A percentile compares a stretch with the other conserved stretches of the same genome.
These are phyloP conservation scores for Linum trigynum DNA, from an alignment of 345 rosid genomes.

Conservation along the genomic window DNA sequence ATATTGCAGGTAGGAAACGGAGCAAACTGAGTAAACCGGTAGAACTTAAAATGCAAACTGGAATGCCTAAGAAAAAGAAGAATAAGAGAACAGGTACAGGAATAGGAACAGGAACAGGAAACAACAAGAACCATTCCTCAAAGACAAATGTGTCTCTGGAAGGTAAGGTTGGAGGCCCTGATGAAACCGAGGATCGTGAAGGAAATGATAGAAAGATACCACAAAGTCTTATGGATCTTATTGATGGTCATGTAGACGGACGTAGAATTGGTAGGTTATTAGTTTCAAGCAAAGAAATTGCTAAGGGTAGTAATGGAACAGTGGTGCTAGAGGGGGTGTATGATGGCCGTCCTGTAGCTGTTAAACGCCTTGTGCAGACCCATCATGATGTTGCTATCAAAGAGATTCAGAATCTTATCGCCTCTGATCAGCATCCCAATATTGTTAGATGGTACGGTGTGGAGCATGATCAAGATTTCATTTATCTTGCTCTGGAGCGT, in stretches of 20 bases:
- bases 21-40: slow-evolving; percentile 28
- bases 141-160: slow-evolving; percentile 5
- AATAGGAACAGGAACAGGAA: slow-evolving; percentile 19
- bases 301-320: slow-evolving; percentile 55
- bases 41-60: slow-evolving; percentile 15
- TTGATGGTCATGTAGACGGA: slow-evolving; percentile 9
- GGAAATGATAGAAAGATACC: slow-evolving; percentile 3
- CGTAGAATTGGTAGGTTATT: slow-evolving; percentile 20
- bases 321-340: slow-evolving; percentile 56
- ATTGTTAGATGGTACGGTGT: slow-evolving; percentile 70
- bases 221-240: neutral
- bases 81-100: slow-evolving; percentile 16
- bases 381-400: slow-evolving; percentile 64
- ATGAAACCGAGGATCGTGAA: neutral
- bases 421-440: slow-evolving; percentile 60
- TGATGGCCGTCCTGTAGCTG: slow-evolving; percentile 57
- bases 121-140: slow-evolving; percentile 1
- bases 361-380: slow-evolving; percentile 55
- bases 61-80: slow-evolving; percentile 17
- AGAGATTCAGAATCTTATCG: slow-evolving; percentile 62
- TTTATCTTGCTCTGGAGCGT: slow-evolving; percentile 56
- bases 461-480: slow-evolving; percentile 58
- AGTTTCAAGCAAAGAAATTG: slow-evolving; percentile 22
- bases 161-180: slow-evolving; percentile 1
- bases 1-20: slow-evolving; percentile 21